These are phyloP conservation scores for Geotrichum carabidarum DNA, from an alignment of 1,139 yeast genomes.

Conservation along the genomic window DNA sequence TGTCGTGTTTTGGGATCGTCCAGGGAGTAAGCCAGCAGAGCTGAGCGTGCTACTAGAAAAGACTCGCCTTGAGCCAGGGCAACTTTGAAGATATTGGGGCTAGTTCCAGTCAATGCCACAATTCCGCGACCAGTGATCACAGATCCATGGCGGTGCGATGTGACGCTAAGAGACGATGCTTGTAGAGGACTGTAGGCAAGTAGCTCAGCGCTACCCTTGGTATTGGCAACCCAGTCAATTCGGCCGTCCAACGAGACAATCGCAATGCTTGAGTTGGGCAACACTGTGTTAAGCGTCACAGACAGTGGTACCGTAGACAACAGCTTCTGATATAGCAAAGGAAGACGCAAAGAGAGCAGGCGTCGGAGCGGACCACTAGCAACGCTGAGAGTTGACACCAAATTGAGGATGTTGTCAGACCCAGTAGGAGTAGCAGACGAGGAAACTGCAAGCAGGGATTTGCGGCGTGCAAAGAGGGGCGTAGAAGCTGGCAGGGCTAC, in stretches of 20 bases:
- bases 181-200: conserved; percentile 32
- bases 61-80: conserved; percentile 34
- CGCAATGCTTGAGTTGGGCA: conserved; percentile 28
- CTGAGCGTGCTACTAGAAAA: conserved; percentile 33
- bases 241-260: conserved; percentile 40
- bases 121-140: conserved; percentile 39
- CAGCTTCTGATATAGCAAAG: conserved; percentile 13
- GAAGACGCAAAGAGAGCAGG: conserved; percentile 3
- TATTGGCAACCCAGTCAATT: conserved; percentile 34
- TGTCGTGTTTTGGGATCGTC: conserved; percentile 24
- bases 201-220: conserved; percentile 23
- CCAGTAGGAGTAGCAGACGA: conserved; percentile 33
- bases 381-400: conserved; percentile 13
- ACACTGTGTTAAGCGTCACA: conserved; percentile 19
- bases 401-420: conserved; percentile 12
- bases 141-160: conserved; percentile 31
- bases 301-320: conserved; percentile 14
- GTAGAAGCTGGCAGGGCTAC: conserved; percentile 49
- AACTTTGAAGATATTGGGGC: conserved; percentile 36
- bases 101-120: conserved; percentile 34
- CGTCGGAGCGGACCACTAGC: conserved; percentile 5
- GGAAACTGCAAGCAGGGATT: conserved; percentile 44
- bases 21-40: conserved; percentile 37
- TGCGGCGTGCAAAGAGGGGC: conserved; percentile 43
- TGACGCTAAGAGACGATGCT: conserved; percentile 25